These are phyloP conservation scores for Daedaleopsis nitida DNA, from an alignment of 768 basidiomycete genomes.

Conservation along the genomic window DNA sequence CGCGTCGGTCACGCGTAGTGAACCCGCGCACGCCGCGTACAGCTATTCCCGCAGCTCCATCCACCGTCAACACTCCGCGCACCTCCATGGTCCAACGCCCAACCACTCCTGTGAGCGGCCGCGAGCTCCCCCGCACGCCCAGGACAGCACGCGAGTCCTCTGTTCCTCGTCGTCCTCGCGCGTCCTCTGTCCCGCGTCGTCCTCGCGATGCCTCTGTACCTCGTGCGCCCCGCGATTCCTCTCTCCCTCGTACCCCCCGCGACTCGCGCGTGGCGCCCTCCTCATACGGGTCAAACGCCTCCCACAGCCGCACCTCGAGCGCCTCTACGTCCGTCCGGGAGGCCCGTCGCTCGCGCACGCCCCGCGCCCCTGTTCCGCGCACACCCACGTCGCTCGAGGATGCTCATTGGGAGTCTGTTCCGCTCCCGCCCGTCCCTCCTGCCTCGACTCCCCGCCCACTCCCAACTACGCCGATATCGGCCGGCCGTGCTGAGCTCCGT, in stretches of 20 bases:
- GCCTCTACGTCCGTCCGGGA: no score
- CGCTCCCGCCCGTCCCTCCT: conserved; percentile 3
- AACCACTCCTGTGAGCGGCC: neutral
- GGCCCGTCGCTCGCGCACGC: neutral
- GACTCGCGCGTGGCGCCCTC: neutral
- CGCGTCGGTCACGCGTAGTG: conserved; percentile 11
- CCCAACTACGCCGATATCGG: conserved; percentile 6
- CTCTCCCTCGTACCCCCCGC: neutral
- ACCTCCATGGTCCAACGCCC: neutral
- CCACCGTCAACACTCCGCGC: neutral
- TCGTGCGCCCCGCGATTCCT: neutral
- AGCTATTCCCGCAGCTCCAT: neutral
- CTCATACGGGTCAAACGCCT: neutral
- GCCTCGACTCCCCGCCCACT: neutral
- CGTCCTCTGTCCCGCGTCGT: neutral
- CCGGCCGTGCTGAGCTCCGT: conserved; percentile 11
- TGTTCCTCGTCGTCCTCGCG: conserved; percentile 1
- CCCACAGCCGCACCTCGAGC: conserved; percentile 2
- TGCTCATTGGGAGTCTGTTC: conserved; percentile 4
- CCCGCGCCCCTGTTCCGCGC: conserved; percentile 10
- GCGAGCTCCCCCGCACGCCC: conserved; percentile 11
- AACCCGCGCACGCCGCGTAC: conserved; percentile 1
- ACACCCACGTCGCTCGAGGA: conserved; percentile 20
- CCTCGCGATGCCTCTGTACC: neutral
- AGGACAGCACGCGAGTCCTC: neutral